A percentile compares a stretch with the other conserved stretches of the same genome.
Conservation (phyloP, 305 asterid species). For the Fraxinus nigra region DNA sequence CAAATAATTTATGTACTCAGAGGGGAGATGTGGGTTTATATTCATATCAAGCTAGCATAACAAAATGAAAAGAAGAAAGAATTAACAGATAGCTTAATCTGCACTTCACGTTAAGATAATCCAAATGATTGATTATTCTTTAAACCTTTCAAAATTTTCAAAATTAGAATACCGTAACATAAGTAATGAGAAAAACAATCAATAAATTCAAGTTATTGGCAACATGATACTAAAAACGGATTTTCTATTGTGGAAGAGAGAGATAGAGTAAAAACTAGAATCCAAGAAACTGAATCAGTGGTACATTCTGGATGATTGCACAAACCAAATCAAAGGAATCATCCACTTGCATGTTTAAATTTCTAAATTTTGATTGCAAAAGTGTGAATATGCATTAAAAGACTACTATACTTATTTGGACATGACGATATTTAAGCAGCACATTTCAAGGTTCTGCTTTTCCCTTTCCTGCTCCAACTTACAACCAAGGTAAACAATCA, state of each 20-base stretch:
- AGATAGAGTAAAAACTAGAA: background rate
- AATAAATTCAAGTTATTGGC: background rate
- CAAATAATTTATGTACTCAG: conserved; percentile 86
- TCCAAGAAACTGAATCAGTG: background rate
- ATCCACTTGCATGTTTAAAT: background rate
- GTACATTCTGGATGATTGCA: background rate
- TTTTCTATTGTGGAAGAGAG: background rate
- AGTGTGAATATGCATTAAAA: background rate
- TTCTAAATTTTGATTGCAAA: background rate
- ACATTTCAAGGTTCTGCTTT: background rate
- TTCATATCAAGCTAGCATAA: conserved; percentile 70
- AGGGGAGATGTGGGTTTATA: conserved; percentile 84
- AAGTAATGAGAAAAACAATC: background rate
- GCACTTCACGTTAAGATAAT: background rate
- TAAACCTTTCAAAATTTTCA: background rate
- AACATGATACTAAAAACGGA: background rate
- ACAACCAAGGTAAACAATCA: background rate
- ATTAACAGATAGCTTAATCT: background rate
- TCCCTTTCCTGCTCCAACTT: background rate
- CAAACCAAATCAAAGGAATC: background rate
- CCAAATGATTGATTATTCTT: background rate
- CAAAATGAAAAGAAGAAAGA: conserved; percentile 4
- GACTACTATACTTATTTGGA: background rate
- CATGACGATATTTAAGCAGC: background rate
- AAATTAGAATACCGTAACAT: background rate